phyloP scores from a whole-genome alignment of 345 rosid species.

The Kernera saxatilis region DNA sequence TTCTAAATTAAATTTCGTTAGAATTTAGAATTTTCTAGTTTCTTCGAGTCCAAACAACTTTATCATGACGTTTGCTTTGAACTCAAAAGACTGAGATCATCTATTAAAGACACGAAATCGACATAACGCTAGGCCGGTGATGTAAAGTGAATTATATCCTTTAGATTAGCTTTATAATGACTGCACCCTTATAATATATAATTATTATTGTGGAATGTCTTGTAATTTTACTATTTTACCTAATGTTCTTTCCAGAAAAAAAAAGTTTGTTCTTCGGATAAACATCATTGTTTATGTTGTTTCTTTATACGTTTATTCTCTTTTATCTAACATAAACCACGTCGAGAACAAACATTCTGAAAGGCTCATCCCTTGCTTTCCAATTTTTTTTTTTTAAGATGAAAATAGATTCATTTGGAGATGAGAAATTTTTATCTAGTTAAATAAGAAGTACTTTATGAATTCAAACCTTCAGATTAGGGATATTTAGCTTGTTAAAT shows the following conservation, averaged over 20 bases:
- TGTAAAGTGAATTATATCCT: conserved; percentile 7
- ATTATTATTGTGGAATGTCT: background rate
- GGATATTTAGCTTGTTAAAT: no score
- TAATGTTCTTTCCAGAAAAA: conserved; percentile 3
- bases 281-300: conserved; percentile 24
- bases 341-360: background rate
- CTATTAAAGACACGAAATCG: background rate
- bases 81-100: conserved; percentile 7
- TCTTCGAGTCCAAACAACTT: background rate
- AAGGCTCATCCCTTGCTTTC: background rate
- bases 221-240: conserved; percentile 10
- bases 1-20: background rate
- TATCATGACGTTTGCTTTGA: conserved; percentile 2
- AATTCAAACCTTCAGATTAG: background rate
- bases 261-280: background rate
- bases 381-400: no score
- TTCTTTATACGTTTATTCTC: background rate
- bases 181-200: background rate
- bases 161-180: conserved; percentile 17
- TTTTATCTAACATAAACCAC: background rate
- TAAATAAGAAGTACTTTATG: background rate
- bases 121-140: conserved; percentile 30
- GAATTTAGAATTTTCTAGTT: conserved; percentile 3
- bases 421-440: background rate
- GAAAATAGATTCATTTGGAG: background rate